Conservation (phyloP, 2,329 filamentous ascomycete species). For the Aspergillus japonicus region DNA sequence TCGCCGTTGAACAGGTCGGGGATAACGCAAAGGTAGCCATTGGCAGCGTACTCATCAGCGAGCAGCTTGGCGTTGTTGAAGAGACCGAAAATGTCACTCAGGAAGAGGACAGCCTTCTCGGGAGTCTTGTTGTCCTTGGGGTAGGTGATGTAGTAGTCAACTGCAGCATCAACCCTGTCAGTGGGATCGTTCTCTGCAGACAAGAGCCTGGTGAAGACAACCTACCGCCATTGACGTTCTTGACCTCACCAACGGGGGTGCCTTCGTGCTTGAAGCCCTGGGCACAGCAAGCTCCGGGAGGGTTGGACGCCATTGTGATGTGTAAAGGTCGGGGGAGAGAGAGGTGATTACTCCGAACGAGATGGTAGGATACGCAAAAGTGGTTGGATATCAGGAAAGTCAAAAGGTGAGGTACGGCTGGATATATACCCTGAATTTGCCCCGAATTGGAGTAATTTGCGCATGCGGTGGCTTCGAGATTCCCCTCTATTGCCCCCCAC, state of each 20-base stretch:
- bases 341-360: neutral
- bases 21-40: constrained; percentile 68
- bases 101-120: constrained; percentile 56
- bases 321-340: neutral
- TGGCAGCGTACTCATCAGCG: constrained; percentile 72
- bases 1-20: constrained; percentile 72
- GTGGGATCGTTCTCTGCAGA: neutral
- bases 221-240: constrained; percentile 48
- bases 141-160: constrained; percentile 56
- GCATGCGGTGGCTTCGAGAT: neutral
- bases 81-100: constrained; percentile 61
- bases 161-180: constrained; percentile 32
- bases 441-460: neutral
- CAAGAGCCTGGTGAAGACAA: constrained; percentile 1
- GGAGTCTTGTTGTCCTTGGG: constrained; percentile 52
- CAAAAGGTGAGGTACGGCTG: neutral
- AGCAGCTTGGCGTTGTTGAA: constrained; percentile 63
- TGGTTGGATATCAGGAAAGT: neutral
- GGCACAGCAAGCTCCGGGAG: constrained; percentile 50
- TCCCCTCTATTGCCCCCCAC: neutral
- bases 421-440: neutral
- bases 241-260: constrained; percentile 47
- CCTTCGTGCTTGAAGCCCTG: constrained; percentile 54
- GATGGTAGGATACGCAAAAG: neutral
- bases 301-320: constrained; percentile 51